phyloP scores from a whole-genome alignment of 148 eudicot genomes.

The Heliamphora exappendiculata region DNA sequence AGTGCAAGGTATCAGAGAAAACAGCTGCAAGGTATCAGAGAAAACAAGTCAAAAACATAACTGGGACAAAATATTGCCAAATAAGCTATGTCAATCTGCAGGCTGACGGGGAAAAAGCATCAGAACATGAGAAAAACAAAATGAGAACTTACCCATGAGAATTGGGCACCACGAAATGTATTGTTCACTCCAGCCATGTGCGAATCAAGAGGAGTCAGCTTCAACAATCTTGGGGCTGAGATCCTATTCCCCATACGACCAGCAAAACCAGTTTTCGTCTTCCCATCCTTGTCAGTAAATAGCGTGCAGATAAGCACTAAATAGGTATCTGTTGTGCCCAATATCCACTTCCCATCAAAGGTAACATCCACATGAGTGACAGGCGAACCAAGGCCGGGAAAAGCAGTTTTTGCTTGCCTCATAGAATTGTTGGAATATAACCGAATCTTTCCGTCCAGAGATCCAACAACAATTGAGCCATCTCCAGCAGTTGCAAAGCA shows the following conservation, averaged over 20 bases:
- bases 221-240: slow-evolving; percentile 36
- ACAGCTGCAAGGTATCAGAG: not conserved
- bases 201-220: slow-evolving; percentile 46
- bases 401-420: slow-evolving; percentile 81
- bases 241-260: slow-evolving; percentile 72
- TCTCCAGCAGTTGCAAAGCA: slow-evolving; percentile 78
- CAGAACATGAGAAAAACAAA: not conserved
- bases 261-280: slow-evolving; percentile 57
- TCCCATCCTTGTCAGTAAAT: slow-evolving; percentile 69
- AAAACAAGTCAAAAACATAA: not conserved
- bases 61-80: not conserved
- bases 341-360: slow-evolving; percentile 73
- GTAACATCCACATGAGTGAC: slow-evolving; percentile 82
- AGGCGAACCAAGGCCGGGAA: slow-evolving; percentile 71
- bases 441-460: slow-evolving; percentile 76
- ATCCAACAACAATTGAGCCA: slow-evolving; percentile 79
- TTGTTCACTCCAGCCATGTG: slow-evolving; percentile 41
- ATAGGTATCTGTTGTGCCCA: slow-evolving; percentile 69
- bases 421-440: slow-evolving; percentile 60
- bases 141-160: slow-evolving; percentile 40
- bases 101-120: not conserved
- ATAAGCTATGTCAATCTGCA: not conserved
- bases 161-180: slow-evolving; percentile 44
- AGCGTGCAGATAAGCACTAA: slow-evolving; percentile 62
- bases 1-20: not conserved